phyloP scores from a whole-genome alignment of 306 rosid genomes.

The Rosa chinensis region DNA sequence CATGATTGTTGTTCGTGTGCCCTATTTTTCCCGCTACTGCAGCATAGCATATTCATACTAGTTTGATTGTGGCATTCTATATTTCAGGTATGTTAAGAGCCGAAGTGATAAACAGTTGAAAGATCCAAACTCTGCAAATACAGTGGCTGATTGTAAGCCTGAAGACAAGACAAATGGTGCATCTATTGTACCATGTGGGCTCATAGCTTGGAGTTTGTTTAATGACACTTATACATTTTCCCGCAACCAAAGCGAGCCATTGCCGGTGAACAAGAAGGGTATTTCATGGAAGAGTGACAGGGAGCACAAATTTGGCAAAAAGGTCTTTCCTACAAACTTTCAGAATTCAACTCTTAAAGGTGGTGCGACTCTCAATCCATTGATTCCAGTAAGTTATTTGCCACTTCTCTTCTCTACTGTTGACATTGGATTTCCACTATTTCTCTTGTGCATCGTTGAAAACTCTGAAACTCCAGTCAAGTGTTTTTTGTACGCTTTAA shows the following conservation, averaged over 20 bases:
- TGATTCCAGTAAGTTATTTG: conserved; percentile 52
- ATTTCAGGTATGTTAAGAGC: conserved; percentile 85
- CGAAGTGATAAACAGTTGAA: conserved; percentile 85
- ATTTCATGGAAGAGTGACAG: conserved; percentile 95
- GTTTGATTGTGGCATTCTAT: conserved; percentile 10
- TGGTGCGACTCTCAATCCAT: conserved; percentile 38
- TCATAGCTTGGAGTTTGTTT: conserved; percentile 97
- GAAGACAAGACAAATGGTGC: conserved; percentile 41
- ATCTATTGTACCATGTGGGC: conserved; percentile 87
- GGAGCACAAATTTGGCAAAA: conserved; percentile 83
- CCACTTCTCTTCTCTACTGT: conserved; percentile 12
- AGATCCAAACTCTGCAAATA: conserved; percentile 19
- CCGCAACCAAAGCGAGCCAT: conserved; percentile 22
- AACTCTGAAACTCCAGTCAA: not conserved
- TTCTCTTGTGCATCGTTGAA: not conserved
- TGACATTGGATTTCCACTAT: not conserved
- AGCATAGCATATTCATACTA: not conserved
- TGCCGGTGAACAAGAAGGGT: conserved; percentile 61
- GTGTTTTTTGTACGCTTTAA: not conserved
- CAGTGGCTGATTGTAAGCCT: conserved; percentile 56
- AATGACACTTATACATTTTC: conserved; percentile 81
- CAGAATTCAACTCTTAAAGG: conserved; percentile 71
- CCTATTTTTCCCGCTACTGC: not conserved
- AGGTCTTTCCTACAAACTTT: conserved; percentile 83
- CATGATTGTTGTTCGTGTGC: not conserved